These are phyloP conservation scores for Diospyros kaki DNA, from an alignment of 148 eudicot species.

Conservation along the genomic window DNA sequence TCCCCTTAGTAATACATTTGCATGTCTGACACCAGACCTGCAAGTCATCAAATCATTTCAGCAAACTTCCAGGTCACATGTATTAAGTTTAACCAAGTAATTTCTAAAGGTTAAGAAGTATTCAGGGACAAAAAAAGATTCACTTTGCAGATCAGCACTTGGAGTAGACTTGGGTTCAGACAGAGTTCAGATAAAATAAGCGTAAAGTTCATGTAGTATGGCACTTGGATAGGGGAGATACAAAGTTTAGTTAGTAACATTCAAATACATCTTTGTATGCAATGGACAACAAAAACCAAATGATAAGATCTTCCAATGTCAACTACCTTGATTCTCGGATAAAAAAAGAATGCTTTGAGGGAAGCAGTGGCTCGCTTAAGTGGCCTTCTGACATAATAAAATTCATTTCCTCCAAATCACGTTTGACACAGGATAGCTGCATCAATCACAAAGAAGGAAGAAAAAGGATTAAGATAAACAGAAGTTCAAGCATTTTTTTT, in stretches of 20 bases:
- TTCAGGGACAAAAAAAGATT: neutral
- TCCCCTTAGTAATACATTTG: conserved; percentile 76
- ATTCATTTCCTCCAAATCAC: conserved; percentile 94
- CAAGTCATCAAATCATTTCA: conserved; percentile 21
- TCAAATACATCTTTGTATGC: neutral
- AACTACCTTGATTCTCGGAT: conserved; percentile 77
- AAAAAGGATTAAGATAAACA: neutral
- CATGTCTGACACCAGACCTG: conserved; percentile 95
- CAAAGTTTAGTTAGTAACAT: neutral
- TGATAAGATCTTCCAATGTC: conserved; percentile 3
- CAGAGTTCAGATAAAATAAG: neutral
- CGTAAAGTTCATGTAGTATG: neutral
- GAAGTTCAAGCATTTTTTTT: neutral
- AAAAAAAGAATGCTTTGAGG: conserved; percentile 71
- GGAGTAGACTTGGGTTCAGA: neutral
- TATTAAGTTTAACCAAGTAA: neutral
- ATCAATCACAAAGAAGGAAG: neutral
- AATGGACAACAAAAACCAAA: neutral
- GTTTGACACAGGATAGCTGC: conserved; percentile 76
- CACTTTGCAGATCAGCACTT: neutral
- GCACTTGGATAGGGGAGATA: conserved; percentile 1
- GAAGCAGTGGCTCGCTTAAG: conserved; percentile 95
- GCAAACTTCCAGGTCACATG: conserved; percentile 6
- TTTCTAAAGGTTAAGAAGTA: neutral
- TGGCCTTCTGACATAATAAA: conserved; percentile 82